Conservation (phyloP, 768 basidiomycete species). For the Hericium rajendrae region DNA sequence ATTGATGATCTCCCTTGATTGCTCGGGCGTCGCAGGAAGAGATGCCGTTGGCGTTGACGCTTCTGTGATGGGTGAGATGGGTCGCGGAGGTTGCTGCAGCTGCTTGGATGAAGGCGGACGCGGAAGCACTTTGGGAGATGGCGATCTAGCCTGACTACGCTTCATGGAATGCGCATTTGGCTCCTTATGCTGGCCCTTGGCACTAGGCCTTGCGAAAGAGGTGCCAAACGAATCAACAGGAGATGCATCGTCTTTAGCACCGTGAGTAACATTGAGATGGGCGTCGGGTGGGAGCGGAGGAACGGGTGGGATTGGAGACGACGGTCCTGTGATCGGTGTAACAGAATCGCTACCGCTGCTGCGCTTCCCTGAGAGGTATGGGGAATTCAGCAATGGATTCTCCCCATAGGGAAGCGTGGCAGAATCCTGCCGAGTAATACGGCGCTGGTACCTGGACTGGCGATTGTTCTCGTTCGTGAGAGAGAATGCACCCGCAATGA, state of each 20-base stretch:
- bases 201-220: too few relatives aligned
- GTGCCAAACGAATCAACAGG: not conserved
- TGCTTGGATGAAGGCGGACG: not conserved
- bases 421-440: constrained; percentile 11
- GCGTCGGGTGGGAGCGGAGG: not conserved
- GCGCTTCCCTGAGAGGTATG: not conserved
- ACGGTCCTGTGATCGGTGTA: not conserved
- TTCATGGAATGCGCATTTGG: too few relatives aligned
- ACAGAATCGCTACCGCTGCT: not conserved
- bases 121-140: too few relatives aligned
- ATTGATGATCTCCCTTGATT: constrained; percentile 4
- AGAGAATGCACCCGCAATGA: constrained; percentile 4
- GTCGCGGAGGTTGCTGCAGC: not conserved
- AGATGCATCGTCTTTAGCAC: not conserved
- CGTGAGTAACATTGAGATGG: not conserved
- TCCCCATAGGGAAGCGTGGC: constrained; percentile 9
- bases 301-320: not conserved
- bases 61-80: constrained; percentile 2
- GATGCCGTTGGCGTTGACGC: not conserved
- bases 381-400: not conserved
- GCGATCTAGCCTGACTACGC: too few relatives aligned
- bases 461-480: constrained; percentile 3
- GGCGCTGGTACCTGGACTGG: constrained; percentile 3
- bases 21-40: constrained; percentile 5
- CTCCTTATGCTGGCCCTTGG: too few relatives aligned